A percentile compares a stretch with the other conserved stretches of the same genome.
Evolutionary conservation across 2,329 filamentous ascomycete genomes (phyloP).

Genomic region (Plectosphaerella sp.): DNA sequence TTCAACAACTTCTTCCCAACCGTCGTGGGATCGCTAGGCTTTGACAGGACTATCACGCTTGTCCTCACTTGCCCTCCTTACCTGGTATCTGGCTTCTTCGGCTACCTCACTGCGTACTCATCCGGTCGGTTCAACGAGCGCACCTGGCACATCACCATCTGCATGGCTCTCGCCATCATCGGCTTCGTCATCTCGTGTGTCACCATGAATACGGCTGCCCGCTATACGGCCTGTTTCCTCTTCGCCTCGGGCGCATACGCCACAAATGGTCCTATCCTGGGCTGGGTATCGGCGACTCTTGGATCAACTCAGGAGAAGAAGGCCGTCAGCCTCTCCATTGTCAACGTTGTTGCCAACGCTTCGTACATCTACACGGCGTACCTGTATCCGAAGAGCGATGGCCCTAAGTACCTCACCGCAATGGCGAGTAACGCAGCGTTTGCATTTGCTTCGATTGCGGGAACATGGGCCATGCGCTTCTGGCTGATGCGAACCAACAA

Average conservation of each 20-base stretch:
- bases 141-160: constrained; percentile 32
- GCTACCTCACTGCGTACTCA: constrained; percentile 34
- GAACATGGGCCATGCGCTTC: constrained; percentile 16
- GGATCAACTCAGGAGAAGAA: constrained; percentile 40
- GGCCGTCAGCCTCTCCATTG: constrained; percentile 33
- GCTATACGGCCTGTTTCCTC: constrained; percentile 10
- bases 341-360: constrained; percentile 37
- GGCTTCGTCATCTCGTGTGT: constrained; percentile 9
- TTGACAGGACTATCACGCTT: constrained; percentile 31
- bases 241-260: constrained; percentile 8
- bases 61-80: constrained; percentile 44
- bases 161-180: constrained; percentile 30
- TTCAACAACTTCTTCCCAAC: constrained; percentile 25
- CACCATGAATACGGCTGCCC: constrained; percentile 6
- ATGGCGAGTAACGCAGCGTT: constrained; percentile 25
- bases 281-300: constrained; percentile 35
- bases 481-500: constrained; percentile 19
- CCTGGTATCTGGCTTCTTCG: constrained; percentile 35
- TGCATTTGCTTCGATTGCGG: constrained; percentile 18
- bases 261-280: constrained; percentile 26
- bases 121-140: constrained; percentile 37
- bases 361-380: constrained; percentile 42
- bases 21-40: constrained; percentile 25
- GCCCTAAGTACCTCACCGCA: constrained; percentile 34
- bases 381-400: constrained; percentile 33